Evolutionary conservation across 208 protist genomes (phyloP), one percentile per base, ranked within the genome.

Genomic region (Wallacemonas rigidus): DNA sequence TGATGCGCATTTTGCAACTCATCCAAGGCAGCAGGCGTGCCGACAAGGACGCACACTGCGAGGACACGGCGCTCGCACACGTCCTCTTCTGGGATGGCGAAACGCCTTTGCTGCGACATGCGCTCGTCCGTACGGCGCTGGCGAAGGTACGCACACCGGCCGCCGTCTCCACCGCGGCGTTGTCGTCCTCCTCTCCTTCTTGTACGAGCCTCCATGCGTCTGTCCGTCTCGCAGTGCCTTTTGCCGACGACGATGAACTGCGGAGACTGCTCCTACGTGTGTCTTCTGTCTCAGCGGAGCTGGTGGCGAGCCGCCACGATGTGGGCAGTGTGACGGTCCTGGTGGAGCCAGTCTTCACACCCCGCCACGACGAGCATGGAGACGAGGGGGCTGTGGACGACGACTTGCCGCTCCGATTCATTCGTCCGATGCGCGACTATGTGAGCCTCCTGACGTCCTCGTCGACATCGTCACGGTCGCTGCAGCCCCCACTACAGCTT

Each of bases 241-340:
- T 91, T 44, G 12, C 35, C 12, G 76, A 88, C 74, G 88, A 93
- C 58, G 84, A 93, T 62, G 73, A 35, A 35, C 87, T 87, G 58
- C 79, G 88, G 1, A 77, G 83, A 40, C 67, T 89, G 14, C 60
- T 93, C 0, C 72, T 93, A 11, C 85, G 83, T 1, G 43, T 92
- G 35, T 65, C 77, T 26, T 45, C 75, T 6, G 8, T 58, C n/a
- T 3, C n/a, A 41, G 36, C 75, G 67, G 57, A 80, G 26, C 50
- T 56, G 41, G 56, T n/a, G 36, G 26, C 7, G 53, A 57, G 36
- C 40, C 53, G 53, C 8, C 53, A n/a, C 26, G 14, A 51, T 51
- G 47, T 12, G 12, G 17, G 44, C 7, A n/a, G 12, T 14, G 47
- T 67, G 61, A 36, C 4, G 6, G 35, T 40, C 7, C 15, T 61